Evolutionary conservation across 2,329 filamentous ascomycete species (phyloP), one percentile per base, ranked within the genome.

Genomic region (Fusarium sp.): DNA sequence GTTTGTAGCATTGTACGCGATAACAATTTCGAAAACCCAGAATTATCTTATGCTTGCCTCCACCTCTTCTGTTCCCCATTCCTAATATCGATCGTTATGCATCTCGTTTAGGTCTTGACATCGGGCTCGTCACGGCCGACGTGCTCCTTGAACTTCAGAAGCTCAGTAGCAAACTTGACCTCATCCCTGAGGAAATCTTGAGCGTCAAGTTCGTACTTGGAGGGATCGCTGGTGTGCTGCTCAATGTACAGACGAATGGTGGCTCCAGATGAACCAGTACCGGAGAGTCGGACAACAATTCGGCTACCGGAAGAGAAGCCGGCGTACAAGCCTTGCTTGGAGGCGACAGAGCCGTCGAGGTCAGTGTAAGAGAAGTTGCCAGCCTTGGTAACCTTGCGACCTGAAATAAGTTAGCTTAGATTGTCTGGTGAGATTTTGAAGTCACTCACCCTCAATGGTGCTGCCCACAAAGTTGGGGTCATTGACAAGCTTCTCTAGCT

Each of bases 321-420:
- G 81, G 95, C 93, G 80, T 93, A 99, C 75, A 99, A 90, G 73
- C 96, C 96, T 85, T 99, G 96, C 86, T 98, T 97, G 80, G 94
- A 93, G 78, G 94, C 92, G 59, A 98, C 93, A 73, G 94, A 97
- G 69, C 95, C 96, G 78, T 99, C 96, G n/a, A 99, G 91, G 80
- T 99, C 96, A 12, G 94, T 98, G 88, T 99, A 99, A 35, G 93
- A 94, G 83, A 99, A 99, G 88, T 99, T 95, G 73, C 95, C 96
- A 10, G 95, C 95, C 77, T 97, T 93, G 53, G 90, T 85, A 45
- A 98, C 94, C 78, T 94, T 97, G 80, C 92, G 93, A 71, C 87
- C 88, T 89, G 59, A 35, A 4, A 55, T 38, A 26, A n/a, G 74
- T 80, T 58, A 79, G 76, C 33, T 41, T 56, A n/a, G 8, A 23